Evolutionary conservation across 805 yeast genomes (phyloP), one percentile per base, ranked within the genome.

Genomic region (Candida chilensis): DNA sequence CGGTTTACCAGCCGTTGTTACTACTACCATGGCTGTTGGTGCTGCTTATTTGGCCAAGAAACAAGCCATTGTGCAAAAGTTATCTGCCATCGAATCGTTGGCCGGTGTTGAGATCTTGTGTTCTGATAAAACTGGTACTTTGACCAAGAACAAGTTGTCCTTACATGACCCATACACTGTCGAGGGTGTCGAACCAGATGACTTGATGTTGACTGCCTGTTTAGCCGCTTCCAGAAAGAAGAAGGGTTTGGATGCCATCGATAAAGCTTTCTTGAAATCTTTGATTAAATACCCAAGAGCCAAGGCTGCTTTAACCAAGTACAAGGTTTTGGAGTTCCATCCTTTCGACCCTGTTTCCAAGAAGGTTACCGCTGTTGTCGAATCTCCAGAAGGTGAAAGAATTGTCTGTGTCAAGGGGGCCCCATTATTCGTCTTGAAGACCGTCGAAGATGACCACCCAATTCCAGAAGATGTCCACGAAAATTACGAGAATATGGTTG

Each of bases 11-110:
- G 95, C 95, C 60, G 96, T 87, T 57, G 95, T 86, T 47, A 87
- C 96, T 72, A 87, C 95, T 52, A 87, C 96, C 61, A 86, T 87
- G 96, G 96, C 96, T 64, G 96, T 88, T 65, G 96, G 96, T 78
- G 96, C 96, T 62, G 95, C 96, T 57, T 85, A 87, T 80, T 72
- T 87, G 57, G 96, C 96, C 52, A 84, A 86, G 77, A 87, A 86
- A 68, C 85, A 85, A 68, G 96, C 96, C 48, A 87, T 87, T 73
- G 96, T 87, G 52, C 96, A 87, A 68, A 87, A 87, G 62, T 74
- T 87, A 54, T 83, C 95, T 61, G 96, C 96, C 46, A 87, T 87
- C 67, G 96, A 87, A 70, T 87, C 95, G 41, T 71, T 87, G 49
- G 96, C 95, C 45, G 95, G 95, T 78, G 96, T 87, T 55, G 95